Evolutionary conservation across 352 stramenopile genomes (phyloP).

Genomic region (Pythium insidiosum): DNA sequence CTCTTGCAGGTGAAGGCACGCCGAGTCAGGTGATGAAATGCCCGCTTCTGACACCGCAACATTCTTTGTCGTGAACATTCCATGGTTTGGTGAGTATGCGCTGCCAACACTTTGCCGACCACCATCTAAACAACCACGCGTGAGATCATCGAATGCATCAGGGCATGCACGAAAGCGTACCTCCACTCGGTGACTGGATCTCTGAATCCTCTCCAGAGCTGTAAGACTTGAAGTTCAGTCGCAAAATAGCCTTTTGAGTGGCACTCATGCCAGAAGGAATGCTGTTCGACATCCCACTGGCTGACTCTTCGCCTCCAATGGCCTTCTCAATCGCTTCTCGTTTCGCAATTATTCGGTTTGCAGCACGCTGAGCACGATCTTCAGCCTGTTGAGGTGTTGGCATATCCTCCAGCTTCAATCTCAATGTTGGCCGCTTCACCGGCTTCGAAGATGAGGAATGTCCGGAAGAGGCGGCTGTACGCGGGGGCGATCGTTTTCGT

Average conservation of each 20-base stretch:
- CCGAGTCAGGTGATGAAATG: slow-evolving; percentile 74
- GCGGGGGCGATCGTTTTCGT: neutral
- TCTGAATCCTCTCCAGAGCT: slow-evolving; percentile 68
- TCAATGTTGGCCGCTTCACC: slow-evolving; percentile 51
- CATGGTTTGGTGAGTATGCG: slow-evolving; percentile 81
- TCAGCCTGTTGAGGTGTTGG: slow-evolving; percentile 80
- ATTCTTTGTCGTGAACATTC: slow-evolving; percentile 82
- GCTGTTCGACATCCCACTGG: neutral
- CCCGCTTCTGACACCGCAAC: slow-evolving; percentile 79
- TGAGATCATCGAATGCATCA: neutral
- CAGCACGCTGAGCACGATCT: slow-evolving; percentile 62
- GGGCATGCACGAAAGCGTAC: no score
- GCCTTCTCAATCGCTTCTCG: slow-evolving; percentile 64
- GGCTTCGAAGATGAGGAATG: slow-evolving; percentile 4
- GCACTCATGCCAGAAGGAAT: slow-evolving; percentile 42
- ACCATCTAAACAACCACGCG: slow-evolving; percentile 16
- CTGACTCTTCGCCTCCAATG: slow-evolving; percentile 16
- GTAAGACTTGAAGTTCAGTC: slow-evolving; percentile 59
- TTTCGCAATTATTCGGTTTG: slow-evolving; percentile 62
- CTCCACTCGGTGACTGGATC: slow-evolving; percentile 54
- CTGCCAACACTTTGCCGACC: slow-evolving; percentile 65
- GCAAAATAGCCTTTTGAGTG: slow-evolving; percentile 56
- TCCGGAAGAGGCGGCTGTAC: slow-evolving; percentile 2
- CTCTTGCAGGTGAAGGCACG: slow-evolving; percentile 75
- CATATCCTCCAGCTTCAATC: slow-evolving; percentile 83